phyloP scores from a whole-genome alignment of 768 basidiomycete species.

The Kwoniella dendrophila region DNA sequence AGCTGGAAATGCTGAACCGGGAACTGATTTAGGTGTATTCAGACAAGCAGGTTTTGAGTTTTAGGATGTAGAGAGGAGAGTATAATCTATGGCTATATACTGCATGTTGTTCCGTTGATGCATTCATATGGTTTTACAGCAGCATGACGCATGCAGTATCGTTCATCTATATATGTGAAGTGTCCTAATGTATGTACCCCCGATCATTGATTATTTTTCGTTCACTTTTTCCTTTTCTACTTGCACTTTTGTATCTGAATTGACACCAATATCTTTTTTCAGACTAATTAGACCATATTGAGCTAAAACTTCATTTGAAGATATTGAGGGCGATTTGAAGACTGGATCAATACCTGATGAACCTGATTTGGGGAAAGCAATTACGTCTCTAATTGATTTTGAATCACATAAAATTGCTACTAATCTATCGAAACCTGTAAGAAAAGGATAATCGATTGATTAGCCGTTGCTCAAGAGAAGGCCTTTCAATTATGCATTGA shows the following conservation, averaged over 20 bases:
- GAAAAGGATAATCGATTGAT: slow-evolving; percentile 17
- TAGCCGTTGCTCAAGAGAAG: neutral
- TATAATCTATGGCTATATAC: no score
- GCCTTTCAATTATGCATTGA: neutral
- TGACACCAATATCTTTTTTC: no score
- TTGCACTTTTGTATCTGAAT: neutral
- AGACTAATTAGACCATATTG: slow-evolving; percentile 45
- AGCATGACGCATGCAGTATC: no score
- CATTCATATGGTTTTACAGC: no score
- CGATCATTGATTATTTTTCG: slow-evolving; percentile 5
- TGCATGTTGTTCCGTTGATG: no score
- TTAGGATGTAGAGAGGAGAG: no score
- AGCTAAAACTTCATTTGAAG: slow-evolving; percentile 38
- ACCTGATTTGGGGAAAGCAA: slow-evolving; percentile 92
- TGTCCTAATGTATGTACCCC: no score
- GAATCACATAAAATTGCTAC: slow-evolving; percentile 87
- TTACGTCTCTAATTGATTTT: slow-evolving; percentile 88
- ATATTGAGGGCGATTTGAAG: slow-evolving; percentile 79
- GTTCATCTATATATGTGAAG: no score
- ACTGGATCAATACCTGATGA: slow-evolving; percentile 75
- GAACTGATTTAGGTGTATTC: slow-evolving; percentile 71
- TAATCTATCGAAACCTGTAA: slow-evolving; percentile 83
- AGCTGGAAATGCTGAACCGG: slow-evolving; percentile 71
- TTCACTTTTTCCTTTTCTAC: neutral
- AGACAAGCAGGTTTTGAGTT: slow-evolving; percentile 87